Percentiles rank a stretch among this genome's conserved stretches.
phyloP scores from a whole-genome alignment of 164 flowering plant species.

The Berberis thunbergii region DNA sequence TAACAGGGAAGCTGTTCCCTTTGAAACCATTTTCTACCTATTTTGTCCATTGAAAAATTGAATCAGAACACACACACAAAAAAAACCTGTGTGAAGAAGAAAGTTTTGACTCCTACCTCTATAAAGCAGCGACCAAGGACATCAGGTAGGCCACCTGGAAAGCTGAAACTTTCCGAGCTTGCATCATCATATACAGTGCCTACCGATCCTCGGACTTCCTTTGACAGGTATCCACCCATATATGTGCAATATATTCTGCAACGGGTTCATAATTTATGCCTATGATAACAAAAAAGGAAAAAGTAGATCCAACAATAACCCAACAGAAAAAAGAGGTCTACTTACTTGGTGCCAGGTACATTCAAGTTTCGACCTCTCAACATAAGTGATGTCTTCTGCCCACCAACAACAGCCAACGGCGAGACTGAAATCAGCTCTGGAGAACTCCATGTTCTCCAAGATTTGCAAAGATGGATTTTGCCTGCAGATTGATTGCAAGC shows the following conservation, averaged over 20 bases:
- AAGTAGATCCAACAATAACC: background rate
- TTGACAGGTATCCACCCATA: constrained; percentile 52
- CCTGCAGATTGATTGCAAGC: constrained; percentile 31
- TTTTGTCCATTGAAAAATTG: background rate
- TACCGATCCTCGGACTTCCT: constrained; percentile 32
- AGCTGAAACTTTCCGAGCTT: constrained; percentile 30
- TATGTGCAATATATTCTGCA: constrained; percentile 74
- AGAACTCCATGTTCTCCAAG: constrained; percentile 59
- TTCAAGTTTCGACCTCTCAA: constrained; percentile 64
- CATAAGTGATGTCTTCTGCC: constrained; percentile 50
- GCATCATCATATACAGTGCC: constrained; percentile 41
- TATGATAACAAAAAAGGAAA: background rate
- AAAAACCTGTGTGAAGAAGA: background rate
- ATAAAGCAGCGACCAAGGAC: constrained; percentile 72
- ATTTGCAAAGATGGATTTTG: constrained; percentile 52
- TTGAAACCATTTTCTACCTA: constrained; percentile 88
- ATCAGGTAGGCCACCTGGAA: constrained; percentile 33
- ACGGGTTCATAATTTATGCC: background rate
- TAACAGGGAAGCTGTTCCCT: constrained; percentile 77
- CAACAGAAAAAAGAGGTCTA: background rate
- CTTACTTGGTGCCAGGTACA: constrained; percentile 68
- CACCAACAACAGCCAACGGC: constrained; percentile 83
- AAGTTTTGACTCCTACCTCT: constrained; percentile 40
- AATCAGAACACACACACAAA: background rate
- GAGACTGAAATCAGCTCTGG: constrained; percentile 69